Conservation (phyloP, 495 filamentous ascomycete genomes). For the Daldinia loculata region DNA sequence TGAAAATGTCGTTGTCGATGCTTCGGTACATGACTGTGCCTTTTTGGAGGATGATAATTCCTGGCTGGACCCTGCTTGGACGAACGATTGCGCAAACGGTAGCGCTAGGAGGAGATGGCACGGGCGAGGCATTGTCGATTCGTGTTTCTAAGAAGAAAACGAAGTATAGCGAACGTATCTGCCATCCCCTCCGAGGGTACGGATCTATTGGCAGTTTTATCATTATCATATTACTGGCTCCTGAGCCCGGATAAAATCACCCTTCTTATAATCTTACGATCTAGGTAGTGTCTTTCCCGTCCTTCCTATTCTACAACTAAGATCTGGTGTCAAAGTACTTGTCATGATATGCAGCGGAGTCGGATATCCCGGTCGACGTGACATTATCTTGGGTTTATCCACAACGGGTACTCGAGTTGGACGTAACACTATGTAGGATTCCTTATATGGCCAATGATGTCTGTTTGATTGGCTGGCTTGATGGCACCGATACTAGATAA, state of each 20-base stretch:
- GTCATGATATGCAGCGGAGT: slow-evolving; percentile 8
- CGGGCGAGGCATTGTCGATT: not conserved
- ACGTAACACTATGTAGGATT: slow-evolving; percentile 8
- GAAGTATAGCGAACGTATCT: not conserved
- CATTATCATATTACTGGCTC: slow-evolving; percentile 1
- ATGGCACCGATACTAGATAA: not conserved
- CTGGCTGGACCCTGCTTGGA: not conserved
- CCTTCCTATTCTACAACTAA: slow-evolving; percentile 6
- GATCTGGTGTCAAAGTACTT: not conserved
- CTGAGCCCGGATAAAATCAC: slow-evolving; percentile 13
- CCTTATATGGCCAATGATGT: slow-evolving; percentile 1
- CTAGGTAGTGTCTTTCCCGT: slow-evolving; percentile 7
- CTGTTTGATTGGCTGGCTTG: slow-evolving; percentile 17
- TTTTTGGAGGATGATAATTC: not conserved
- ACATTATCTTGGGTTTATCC: slow-evolving; percentile 34
- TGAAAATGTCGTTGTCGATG: slow-evolving; percentile 29
- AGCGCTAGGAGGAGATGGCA: slow-evolving; percentile 4
- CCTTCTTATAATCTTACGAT: slow-evolving; percentile 7
- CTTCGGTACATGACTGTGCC: slow-evolving; percentile 18
- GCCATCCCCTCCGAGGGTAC: not conserved
- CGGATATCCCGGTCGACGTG: slow-evolving; percentile 19
- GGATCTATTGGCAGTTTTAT: slow-evolving; percentile 8
- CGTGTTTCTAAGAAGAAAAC: not conserved
- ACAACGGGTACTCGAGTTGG: slow-evolving; percentile 3
- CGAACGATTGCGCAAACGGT: not conserved